phyloP scores from a whole-genome alignment of 2,329 filamentous ascomycete genomes.

The Xylaria digitata region DNA sequence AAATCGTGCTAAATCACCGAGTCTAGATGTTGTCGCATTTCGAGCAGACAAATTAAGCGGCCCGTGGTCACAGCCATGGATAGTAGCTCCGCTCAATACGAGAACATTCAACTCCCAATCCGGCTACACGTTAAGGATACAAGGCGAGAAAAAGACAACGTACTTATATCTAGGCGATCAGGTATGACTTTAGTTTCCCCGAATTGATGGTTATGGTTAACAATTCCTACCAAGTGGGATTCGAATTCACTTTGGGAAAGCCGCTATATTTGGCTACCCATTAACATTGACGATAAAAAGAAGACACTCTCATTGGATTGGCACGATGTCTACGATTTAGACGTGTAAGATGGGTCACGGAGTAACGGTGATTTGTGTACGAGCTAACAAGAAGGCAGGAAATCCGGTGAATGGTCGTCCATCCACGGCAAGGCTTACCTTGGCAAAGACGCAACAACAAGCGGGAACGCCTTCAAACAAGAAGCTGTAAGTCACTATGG shows the following conservation, averaged over 20 bases:
- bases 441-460: conserved; percentile 57
- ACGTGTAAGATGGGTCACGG: conserved; percentile 52
- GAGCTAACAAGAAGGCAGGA: conserved; percentile 41
- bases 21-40: conserved; percentile 63
- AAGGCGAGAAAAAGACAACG: conserved; percentile 61
- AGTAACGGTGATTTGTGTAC: neutral
- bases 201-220: conserved; percentile 2
- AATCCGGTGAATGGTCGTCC: conserved; percentile 60
- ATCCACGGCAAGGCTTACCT: conserved; percentile 62
- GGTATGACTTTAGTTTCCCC: conserved; percentile 31
- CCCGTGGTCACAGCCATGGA: conserved; percentile 66
- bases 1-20: neutral
- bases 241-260: conserved; percentile 67
- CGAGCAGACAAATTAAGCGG: conserved; percentile 62
- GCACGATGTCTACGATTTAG: conserved; percentile 67
- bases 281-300: conserved; percentile 63
- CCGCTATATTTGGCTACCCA: conserved; percentile 67
- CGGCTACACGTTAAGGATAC: conserved; percentile 60
- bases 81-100: conserved; percentile 62
- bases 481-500: conserved; percentile 55
- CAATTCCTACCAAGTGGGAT: conserved; percentile 56
- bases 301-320: conserved; percentile 62
- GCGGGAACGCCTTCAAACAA: conserved; percentile 63
- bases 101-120: conserved; percentile 65
- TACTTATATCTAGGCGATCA: conserved; percentile 64